Conservation (phyloP, 2,329 filamentous ascomycete species). For the Stagonosporopsis chrysanthemi region DNA sequence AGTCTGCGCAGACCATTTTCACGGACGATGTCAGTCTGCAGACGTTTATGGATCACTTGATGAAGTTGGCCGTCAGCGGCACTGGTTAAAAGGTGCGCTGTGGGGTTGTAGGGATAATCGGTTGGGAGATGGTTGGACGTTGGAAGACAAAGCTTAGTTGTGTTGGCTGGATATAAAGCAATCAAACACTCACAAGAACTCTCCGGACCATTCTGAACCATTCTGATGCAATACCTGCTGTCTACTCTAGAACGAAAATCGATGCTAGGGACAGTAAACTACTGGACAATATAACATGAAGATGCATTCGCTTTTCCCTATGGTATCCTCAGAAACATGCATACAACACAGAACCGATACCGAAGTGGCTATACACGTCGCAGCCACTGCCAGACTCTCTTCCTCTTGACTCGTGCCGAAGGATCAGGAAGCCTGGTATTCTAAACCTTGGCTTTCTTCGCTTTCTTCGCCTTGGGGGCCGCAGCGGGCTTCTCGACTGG, state of each 20-base stretch:
- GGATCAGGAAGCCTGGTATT: background rate
- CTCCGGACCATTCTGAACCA: background rate
- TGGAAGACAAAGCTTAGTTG: constrained; percentile 2
- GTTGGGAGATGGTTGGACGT: background rate
- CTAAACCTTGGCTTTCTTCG: constrained; percentile 28
- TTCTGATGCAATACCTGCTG: background rate
- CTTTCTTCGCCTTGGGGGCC: constrained; percentile 29
- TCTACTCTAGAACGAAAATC: background rate
- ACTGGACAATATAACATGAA: background rate
- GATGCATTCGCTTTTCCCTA: constrained; percentile 13
- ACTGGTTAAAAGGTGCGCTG: constrained; percentile 34
- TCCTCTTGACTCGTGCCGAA: background rate
- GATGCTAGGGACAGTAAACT: background rate
- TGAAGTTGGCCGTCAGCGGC: constrained; percentile 71
- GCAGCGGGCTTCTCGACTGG: constrained; percentile 29
- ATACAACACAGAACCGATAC: background rate
- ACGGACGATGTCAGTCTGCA: constrained; percentile 98
- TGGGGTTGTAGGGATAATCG: background rate
- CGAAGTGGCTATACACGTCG: background rate
- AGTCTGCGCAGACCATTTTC: constrained; percentile 96
- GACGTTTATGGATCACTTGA: constrained; percentile 99
- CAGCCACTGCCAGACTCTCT: constrained; percentile 3
- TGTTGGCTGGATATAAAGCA: constrained; percentile 1
- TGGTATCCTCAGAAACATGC: constrained; percentile 17
- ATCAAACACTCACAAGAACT: constrained; percentile 1